Evolutionary conservation across 2,329 filamentous ascomycete genomes (phyloP).

Genomic region (Colletotrichum tropicale): DNA sequence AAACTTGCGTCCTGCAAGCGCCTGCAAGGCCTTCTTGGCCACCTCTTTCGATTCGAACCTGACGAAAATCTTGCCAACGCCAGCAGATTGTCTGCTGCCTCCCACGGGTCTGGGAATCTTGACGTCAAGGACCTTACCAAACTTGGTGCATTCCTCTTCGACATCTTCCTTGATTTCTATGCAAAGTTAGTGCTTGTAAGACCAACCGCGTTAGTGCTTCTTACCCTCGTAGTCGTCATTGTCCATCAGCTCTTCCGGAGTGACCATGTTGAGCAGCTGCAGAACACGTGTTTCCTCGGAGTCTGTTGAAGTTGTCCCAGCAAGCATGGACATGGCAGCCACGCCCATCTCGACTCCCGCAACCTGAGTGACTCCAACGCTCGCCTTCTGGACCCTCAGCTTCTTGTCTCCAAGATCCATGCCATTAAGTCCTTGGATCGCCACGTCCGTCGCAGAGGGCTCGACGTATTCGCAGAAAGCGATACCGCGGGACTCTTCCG

Average conservation of each 20-base stretch:
- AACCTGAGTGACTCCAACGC: conserved; percentile 92
- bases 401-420: conserved; percentile 91
- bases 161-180: conserved; percentile 97
- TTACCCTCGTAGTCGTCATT: conserved; percentile 93
- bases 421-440: conserved; percentile 87
- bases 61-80: conserved; percentile 97
- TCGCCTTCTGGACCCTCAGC: conserved; percentile 86
- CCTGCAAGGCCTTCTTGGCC: conserved; percentile 82
- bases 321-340: conserved; percentile 97
- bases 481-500: conserved; percentile 88
- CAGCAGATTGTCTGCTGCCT: conserved; percentile 81
- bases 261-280: conserved; percentile 98
- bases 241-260: conserved; percentile 90
- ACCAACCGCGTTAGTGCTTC: conserved; percentile 19
- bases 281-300: conserved; percentile 83
- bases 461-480: conserved; percentile 96
- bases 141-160: conserved; percentile 90
- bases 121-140: conserved; percentile 81
- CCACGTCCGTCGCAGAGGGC: conserved; percentile 76
- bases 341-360: conserved; percentile 93
- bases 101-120: conserved; percentile 90
- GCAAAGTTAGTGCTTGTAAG: not conserved
- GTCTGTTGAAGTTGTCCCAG: conserved; percentile 82
- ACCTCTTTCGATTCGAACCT: conserved; percentile 84
- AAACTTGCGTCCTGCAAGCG: conserved; percentile 95